Evolutionary conservation across 495 filamentous ascomycete species (phyloP), one percentile per base, ranked within the genome.

Genomic region (Penicillium bialowiezense): DNA sequence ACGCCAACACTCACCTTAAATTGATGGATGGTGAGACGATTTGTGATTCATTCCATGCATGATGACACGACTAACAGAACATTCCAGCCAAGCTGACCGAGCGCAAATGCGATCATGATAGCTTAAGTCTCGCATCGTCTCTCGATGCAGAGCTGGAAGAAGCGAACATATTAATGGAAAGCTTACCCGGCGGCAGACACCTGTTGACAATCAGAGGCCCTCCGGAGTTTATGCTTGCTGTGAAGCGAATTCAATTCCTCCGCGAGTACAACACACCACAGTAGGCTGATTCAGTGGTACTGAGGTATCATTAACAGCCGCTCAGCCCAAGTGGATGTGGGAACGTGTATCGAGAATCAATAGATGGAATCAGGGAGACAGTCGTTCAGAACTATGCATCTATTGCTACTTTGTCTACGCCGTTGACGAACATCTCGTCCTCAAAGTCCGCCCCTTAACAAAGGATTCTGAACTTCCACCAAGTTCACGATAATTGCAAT

Each of bases 1-100:
- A 40, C 5, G 45, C 45, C 35, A 39, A 48, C 6, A 39, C 38
- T 18, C 28, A 48, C 13, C 24, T 48, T 2, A 13, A 13, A 1
- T 31, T 39, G 31, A 14, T 40, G 9, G 45, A 48, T 32, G 34
- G 45, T 48, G 19, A 33, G 45, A 32, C 14, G n/a, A 31, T 13
- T 32, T 32, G 12, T 7, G 29, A 8, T 3, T 32, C 7, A 32
- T 10, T 3, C 29, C 10, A 7, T 12, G 3, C 23, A 5, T 32
- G 12, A 7, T 10, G 29, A 32, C 29, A 32, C 12, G 29, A 10
- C 29, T 32, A 10, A 32, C 12, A 3, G 12, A 32, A 32, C 7
- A 10, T 13, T 12, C 12, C 12, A 32, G 29, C 29, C 12, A 3
- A 7, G 5, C 10, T 32, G 7, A 13, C 3, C 5, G 3, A 5